Evolutionary conservation across 768 basidiomycete species (phyloP).

Genomic region (Tulasnella sp.): DNA sequence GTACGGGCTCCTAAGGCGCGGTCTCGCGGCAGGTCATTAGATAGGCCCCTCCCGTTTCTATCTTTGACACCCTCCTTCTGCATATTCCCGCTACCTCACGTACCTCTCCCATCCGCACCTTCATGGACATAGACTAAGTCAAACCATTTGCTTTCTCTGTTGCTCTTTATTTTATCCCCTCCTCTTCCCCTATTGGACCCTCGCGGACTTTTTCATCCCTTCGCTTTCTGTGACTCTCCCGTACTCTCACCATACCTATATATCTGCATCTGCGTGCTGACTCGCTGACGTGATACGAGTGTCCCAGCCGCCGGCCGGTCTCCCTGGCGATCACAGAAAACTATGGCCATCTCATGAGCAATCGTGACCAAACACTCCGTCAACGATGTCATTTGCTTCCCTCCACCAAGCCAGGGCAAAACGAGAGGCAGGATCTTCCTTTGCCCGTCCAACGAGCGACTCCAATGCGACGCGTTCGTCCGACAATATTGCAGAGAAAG

Average conservation of each 20-base stretch:
- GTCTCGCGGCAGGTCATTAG: background rate
- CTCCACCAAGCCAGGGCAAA: background rate
- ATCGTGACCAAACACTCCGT: background rate
- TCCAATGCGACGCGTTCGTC: background rate
- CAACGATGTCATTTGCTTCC: background rate
- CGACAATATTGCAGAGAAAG: background rate
- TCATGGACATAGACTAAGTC: constrained; percentile 2
- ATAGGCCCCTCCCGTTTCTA: background rate
- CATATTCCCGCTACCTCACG: background rate
- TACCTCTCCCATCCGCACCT: background rate
- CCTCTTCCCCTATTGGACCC: background rate
- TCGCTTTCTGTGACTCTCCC: background rate
- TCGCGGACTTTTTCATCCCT: background rate
- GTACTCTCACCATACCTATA: background rate
- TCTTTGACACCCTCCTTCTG: background rate
- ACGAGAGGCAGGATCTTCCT: background rate
- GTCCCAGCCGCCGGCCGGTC: background rate
- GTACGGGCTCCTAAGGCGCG: constrained; percentile 17
- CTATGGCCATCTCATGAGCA: too few species aligned
- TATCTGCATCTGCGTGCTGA: background rate
- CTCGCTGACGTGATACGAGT: background rate
- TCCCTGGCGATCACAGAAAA: background rate
- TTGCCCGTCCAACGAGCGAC: background rate
- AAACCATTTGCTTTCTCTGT: background rate
- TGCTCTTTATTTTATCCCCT: background rate